Base-by-base conservation (phyloP, 257 asterid genomes). In the Salvia rosmarinus region DNA sequence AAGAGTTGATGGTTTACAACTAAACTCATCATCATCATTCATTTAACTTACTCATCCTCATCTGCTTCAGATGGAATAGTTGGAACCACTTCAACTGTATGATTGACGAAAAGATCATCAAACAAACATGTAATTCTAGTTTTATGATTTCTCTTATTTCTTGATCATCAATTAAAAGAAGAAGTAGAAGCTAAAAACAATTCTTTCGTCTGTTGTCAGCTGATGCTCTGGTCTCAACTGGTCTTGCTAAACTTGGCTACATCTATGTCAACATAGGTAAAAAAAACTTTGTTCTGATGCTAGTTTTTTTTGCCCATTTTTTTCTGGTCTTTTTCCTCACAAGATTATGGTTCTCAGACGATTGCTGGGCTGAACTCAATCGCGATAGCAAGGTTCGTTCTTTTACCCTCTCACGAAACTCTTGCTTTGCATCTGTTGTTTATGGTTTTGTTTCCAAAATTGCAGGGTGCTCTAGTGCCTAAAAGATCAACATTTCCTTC, bases 151-250 rank as follows among this genome's bases (percentile, higher is more conserved):
- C 34, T 39, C 42, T 5, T 13, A 6, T 49, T 65, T 21, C 30
- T 71, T 19, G 20, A 58, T 2, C 37, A 32, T 32, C 37, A 32
- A 2, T 32, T 2, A 32, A 32, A 32, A 25, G 3, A 3, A n/a
- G 21, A 59, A 34, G n/a, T n/a, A n/a, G n/a, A n/a, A n/a, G n/a
- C 34, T 4, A 1, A 34, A 9, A 34, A 16, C 5, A 9, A 1
- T 46, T 1, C 13, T 43, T 49, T 72, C 71, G 23, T 66, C 51
- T 70, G 50, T 67, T 70, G 50, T 67, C 89, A 85, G 98, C 98
- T 63, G 96, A 92, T 85, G 90, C 96, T 46, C 37, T 92, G 49
- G 89, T 92, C 75, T 86, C 96, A 7, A 90, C 91, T 61, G 96
- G 98, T 25, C 91, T 90, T 34, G 74, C 89, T 13, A 81, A 87